Evolutionary conservation across 345 rosid genomes (phyloP).

Genomic region (Triadica sebifera): DNA sequence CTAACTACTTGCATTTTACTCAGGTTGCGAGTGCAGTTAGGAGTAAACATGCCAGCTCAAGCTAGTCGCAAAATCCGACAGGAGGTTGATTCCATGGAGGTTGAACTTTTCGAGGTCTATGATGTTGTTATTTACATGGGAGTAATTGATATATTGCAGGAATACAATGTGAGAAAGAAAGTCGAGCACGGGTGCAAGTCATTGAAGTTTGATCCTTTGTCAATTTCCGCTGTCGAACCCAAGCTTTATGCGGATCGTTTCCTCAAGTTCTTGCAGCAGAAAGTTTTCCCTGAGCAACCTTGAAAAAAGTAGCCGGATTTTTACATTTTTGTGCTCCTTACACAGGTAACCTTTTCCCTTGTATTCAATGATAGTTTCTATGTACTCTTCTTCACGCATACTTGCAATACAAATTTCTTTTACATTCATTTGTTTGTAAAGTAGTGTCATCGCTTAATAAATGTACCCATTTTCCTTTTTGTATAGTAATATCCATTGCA

Average conservation of each 20-base stretch:
- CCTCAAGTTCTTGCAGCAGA: constrained; percentile 62
- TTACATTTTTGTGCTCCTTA: background rate
- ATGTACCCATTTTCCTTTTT: background rate
- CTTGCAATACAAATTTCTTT: constrained; percentile 3
- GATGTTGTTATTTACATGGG: constrained; percentile 96
- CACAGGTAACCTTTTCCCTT: background rate
- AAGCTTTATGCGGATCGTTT: constrained; percentile 66
- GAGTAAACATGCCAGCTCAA: constrained; percentile 97
- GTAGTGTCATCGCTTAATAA: background rate
- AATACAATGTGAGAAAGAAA: constrained; percentile 74
- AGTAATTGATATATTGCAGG: constrained; percentile 80
- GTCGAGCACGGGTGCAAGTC: constrained; percentile 73
- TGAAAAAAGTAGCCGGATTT: background rate
- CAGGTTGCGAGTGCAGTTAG: constrained; percentile 87
- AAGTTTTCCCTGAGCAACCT: constrained; percentile 54
- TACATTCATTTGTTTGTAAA: constrained; percentile 16
- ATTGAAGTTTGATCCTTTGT: constrained; percentile 52
- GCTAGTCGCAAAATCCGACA: constrained; percentile 59
- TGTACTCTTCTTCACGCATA: background rate
- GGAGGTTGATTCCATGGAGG: constrained; percentile 48
- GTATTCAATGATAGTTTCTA: background rate
- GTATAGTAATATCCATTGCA: background rate
- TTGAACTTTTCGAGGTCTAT: constrained; percentile 77
- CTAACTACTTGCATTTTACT: background rate
- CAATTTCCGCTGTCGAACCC: constrained; percentile 69